phyloP scores from a whole-genome alignment of 352 stramenopile genomes.

The Elongisporangium prolatum region DNA sequence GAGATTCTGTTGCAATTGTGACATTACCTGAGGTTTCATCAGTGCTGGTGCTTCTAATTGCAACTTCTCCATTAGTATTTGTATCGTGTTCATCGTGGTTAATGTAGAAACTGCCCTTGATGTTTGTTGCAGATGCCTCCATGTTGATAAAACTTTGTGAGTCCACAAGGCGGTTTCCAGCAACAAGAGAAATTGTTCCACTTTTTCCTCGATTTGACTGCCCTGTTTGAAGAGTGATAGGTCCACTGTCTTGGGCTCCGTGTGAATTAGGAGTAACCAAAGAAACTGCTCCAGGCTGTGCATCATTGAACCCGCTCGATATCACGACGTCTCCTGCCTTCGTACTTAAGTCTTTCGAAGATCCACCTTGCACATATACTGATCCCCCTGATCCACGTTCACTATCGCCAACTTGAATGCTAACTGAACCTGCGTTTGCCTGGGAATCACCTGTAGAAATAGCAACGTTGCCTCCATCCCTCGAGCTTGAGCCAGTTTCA shows the following conservation, averaged over 20 bases:
- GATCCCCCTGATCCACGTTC: conserved; percentile 23
- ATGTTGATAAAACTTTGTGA: conserved; percentile 17
- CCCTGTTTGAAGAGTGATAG: conserved; percentile 21
- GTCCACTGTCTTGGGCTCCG: conserved; percentile 20
- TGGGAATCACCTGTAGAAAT: conserved; percentile 24
- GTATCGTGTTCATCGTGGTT: neutral
- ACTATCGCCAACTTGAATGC: conserved; percentile 24
- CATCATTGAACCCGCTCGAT: conserved; percentile 17
- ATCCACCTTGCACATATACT: conserved; percentile 35
- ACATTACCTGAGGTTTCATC: neutral
- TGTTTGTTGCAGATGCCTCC: conserved; percentile 14
- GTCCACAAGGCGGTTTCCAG: conserved; percentile 12
- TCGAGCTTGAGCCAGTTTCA: conserved; percentile 28
- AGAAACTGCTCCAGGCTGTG: conserved; percentile 15
- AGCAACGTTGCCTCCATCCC: conserved; percentile 22
- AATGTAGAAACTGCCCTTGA: conserved; percentile 11
- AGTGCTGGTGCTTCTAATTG: neutral
- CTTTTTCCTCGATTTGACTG: conserved; percentile 22
- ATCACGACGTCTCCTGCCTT: conserved; percentile 26
- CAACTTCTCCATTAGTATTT: neutral
- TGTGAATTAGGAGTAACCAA: conserved; percentile 21
- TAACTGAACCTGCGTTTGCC: conserved; percentile 21
- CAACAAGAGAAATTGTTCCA: conserved; percentile 24
- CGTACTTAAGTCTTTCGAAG: conserved; percentile 15
- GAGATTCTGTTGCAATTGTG: neutral